Percentiles rank a stretch among this genome's conserved stretches.
Conservation (phyloP, 768 basidiomycete genomes). For the Boletus patriciae region DNA sequence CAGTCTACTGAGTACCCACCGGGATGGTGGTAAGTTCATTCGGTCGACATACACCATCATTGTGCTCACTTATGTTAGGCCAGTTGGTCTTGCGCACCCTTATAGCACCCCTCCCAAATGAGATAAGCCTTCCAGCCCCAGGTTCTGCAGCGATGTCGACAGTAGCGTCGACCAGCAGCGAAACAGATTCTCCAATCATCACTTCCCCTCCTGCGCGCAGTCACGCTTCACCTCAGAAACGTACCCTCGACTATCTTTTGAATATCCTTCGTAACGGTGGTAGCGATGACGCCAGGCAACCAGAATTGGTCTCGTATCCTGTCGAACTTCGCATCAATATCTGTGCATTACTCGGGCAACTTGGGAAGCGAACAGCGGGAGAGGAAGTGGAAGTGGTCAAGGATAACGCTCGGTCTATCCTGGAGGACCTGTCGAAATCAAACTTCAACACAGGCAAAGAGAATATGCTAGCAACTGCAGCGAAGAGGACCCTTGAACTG, state of each 20-base stretch:
- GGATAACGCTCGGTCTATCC: constrained; percentile 46
- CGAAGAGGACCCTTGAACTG: constrained; percentile 43
- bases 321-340: constrained; percentile 75
- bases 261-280: constrained; percentile 54
- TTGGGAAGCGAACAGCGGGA: constrained; percentile 53
- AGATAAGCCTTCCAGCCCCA: constrained; percentile 35
- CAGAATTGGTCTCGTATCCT: constrained; percentile 49
- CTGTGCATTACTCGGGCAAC: constrained; percentile 67
- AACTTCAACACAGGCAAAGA: constrained; percentile 35
- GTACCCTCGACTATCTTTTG: constrained; percentile 68
- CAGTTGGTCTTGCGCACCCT: constrained; percentile 63
- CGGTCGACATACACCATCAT: background rate
- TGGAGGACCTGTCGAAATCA: constrained; percentile 49
- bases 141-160: constrained; percentile 37
- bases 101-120: constrained; percentile 47
- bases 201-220: constrained; percentile 41
- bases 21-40: constrained; percentile 56
- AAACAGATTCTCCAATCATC: constrained; percentile 48
- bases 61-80: constrained; percentile 41
- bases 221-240: constrained; percentile 46
- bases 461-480: constrained; percentile 38
- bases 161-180: constrained; percentile 44
- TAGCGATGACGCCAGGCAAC: constrained; percentile 28
- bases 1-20: constrained; percentile 68
- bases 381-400: constrained; percentile 52